Percentiles rank a stretch among this genome's conserved stretches.
phyloP scores from a whole-genome alignment of 352 stramenopile species.

The Pythium brachiatum region DNA sequence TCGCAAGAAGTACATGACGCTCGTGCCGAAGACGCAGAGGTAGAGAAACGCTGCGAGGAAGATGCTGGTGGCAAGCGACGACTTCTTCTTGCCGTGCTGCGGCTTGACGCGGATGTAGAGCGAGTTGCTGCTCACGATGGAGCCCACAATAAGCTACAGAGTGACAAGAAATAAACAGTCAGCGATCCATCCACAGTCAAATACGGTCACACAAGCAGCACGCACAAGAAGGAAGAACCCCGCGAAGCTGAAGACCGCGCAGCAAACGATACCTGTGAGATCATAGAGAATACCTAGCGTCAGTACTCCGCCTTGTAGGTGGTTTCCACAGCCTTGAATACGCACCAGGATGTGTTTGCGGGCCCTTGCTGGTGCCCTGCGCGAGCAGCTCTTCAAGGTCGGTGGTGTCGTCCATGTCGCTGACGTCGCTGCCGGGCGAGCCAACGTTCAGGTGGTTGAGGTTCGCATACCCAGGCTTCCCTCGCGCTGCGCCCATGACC shows the following conservation, averaged over 20 bases:
- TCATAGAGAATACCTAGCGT: background rate
- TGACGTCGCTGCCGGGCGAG: conserved; percentile 73
- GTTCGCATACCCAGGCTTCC: conserved; percentile 78
- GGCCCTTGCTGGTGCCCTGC: conserved; percentile 65
- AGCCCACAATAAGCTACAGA: conserved; percentile 73
- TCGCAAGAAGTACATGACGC: conserved; percentile 83
- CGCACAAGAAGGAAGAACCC: conserved; percentile 72
- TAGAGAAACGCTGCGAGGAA: conserved; percentile 86
- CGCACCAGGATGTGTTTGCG: conserved; percentile 67
- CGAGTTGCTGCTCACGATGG: conserved; percentile 83
- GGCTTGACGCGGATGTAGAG: conserved; percentile 85
- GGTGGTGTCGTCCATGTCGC: conserved; percentile 73
- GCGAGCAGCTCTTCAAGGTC: conserved; percentile 79
- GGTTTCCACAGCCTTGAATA: background rate
- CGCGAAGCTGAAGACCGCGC: conserved; percentile 71
- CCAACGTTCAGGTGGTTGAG: conserved; percentile 80
- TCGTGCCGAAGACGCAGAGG: conserved; percentile 80
- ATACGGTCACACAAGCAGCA: background rate
- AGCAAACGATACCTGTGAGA: conserved; percentile 62
- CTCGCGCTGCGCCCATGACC: conserved; percentile 45
- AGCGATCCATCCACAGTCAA: background rate
- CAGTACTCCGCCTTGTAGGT: background rate
- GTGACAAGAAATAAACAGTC: background rate
- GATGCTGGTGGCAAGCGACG: conserved; percentile 80
- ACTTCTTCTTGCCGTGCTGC: conserved; percentile 78